Percentiles rank a stretch among this genome's conserved stretches.
phyloP scores from a whole-genome alignment of 2,329 filamentous ascomycete genomes.

The Microdochium paspali region DNA sequence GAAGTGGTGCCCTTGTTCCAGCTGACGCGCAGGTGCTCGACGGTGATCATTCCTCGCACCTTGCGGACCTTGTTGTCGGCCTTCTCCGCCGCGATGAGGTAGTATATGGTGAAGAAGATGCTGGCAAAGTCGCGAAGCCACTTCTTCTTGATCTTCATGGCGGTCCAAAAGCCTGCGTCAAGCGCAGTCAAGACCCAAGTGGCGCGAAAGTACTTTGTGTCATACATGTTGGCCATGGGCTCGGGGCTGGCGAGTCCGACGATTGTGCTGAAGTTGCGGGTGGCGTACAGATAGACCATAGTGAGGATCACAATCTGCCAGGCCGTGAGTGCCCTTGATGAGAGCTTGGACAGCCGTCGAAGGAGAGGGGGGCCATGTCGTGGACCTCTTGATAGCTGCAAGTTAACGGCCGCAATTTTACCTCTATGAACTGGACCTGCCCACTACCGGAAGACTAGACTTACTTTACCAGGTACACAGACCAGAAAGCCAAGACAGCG shows the following conservation, averaged over 20 bases:
- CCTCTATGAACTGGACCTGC: background rate
- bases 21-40: slow-evolving; percentile 83
- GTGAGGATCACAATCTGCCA: slow-evolving; percentile 88
- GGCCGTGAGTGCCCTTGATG: slow-evolving; percentile 64
- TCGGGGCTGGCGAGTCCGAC: slow-evolving; percentile 87
- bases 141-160: slow-evolving; percentile 77
- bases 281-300: slow-evolving; percentile 82
- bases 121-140: slow-evolving; percentile 77
- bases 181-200: slow-evolving; percentile 94
- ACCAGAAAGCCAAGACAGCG: slow-evolving; percentile 86
- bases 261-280: slow-evolving; percentile 88
- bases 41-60: slow-evolving; percentile 74
- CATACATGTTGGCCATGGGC: slow-evolving; percentile 89
- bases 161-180: slow-evolving; percentile 96
- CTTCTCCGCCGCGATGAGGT: slow-evolving; percentile 83
- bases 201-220: slow-evolving; percentile 83
- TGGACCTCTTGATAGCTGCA: slow-evolving; percentile 52
- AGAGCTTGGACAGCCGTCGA: slow-evolving; percentile 59
- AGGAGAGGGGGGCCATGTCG: slow-evolving; percentile 78
- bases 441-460: no score
- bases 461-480: slow-evolving; percentile 69
- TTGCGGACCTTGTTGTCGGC: slow-evolving; percentile 95
- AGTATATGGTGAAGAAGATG: slow-evolving; percentile 79
- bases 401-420: no score
- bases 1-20: slow-evolving; percentile 90